Percentiles rank a stretch among this genome's conserved stretches.
phyloP scores from a whole-genome alignment of 805 yeast genomes.

The Zygosaccharomyces rouxii region DNA sequence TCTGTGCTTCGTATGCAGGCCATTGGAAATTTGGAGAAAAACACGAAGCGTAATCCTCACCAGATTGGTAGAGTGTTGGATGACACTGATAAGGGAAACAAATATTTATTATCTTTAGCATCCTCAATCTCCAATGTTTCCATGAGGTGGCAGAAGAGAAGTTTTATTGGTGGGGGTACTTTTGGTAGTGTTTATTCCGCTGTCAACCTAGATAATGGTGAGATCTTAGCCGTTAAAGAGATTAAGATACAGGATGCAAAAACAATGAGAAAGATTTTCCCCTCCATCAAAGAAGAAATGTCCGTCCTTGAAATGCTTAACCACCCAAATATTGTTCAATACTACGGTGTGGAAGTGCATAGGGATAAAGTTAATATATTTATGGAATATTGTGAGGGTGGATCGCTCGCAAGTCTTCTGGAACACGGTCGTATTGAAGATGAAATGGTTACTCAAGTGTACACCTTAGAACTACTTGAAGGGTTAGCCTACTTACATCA shows the following conservation, averaged over 20 bases:
- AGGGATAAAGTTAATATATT: slow-evolving; percentile 91
- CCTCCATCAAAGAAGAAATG: slow-evolving; percentile 93
- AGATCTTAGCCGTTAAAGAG: slow-evolving; percentile 95
- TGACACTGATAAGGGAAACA: slow-evolving; percentile 80
- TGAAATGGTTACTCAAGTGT: slow-evolving; percentile 86
- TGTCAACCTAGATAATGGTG: slow-evolving; percentile 89
- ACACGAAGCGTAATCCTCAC: slow-evolving; percentile 39
- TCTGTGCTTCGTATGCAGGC: slow-evolving; percentile 66
- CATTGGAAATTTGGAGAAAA: slow-evolving; percentile 58
- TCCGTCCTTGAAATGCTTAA: slow-evolving; percentile 89
- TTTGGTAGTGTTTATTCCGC: slow-evolving; percentile 94
- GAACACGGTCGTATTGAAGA: slow-evolving; percentile 95
- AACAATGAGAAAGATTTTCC: slow-evolving; percentile 76
- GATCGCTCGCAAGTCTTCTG: slow-evolving; percentile 78
- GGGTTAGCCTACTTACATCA: slow-evolving; percentile 93
- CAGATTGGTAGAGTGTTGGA: slow-evolving; percentile 86
- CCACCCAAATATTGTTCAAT: slow-evolving; percentile 95
- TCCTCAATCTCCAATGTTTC: slow-evolving; percentile 85
- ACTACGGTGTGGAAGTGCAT: slow-evolving; percentile 95
- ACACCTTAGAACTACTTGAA: slow-evolving; percentile 87
- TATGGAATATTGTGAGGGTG: slow-evolving; percentile 97
- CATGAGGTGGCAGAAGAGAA: slow-evolving; percentile 96
- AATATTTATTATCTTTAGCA: slow-evolving; percentile 78
- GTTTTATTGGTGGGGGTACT: slow-evolving; percentile 89
- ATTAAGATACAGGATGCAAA: slow-evolving; percentile 86